Evolutionary conservation across 2,329 filamentous ascomycete species (phyloP).

Genomic region (Talaromyces sp.): DNA sequence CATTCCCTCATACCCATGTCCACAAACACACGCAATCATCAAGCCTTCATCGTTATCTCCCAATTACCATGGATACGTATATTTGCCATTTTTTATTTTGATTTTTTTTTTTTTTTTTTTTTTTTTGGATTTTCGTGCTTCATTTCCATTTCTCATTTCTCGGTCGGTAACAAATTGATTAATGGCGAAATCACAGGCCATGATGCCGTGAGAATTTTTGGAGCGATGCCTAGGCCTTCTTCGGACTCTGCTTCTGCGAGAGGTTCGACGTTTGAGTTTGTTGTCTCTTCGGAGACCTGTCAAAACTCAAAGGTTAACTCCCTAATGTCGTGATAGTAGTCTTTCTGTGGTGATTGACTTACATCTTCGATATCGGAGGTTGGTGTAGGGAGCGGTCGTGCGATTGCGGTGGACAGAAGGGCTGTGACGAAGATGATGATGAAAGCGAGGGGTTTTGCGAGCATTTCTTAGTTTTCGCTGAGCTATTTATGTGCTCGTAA

Average conservation of each 20-base stretch:
- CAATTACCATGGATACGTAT: not conserved
- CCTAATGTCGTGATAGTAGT: not conserved
- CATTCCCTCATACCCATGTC: not conserved
- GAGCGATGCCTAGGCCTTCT: not conserved
- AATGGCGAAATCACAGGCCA: conserved; percentile 11
- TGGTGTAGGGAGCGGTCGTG: not conserved
- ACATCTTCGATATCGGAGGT: not conserved
- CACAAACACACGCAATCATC: not conserved
- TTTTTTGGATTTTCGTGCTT: not conserved
- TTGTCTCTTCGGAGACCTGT: not conserved
- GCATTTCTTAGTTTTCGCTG: not conserved
- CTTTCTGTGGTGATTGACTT: not conserved
- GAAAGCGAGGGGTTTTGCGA: not conserved
- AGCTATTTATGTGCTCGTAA: too few species aligned
- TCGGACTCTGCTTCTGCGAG: not conserved
- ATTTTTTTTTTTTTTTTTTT: too few species aligned
- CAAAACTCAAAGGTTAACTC: not conserved
- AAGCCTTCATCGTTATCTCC: not conserved
- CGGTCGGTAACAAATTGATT: not conserved
- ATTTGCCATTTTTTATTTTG: not conserved
- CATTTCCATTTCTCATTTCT: not conserved
- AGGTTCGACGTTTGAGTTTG: not conserved
- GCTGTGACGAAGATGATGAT: not conserved
- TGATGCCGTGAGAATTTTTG: not conserved
- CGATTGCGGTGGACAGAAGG: not conserved